Evolutionary conservation across 1,284 basidiomycete species (phyloP).

Genomic region (Phellinidium pouzarii): DNA sequence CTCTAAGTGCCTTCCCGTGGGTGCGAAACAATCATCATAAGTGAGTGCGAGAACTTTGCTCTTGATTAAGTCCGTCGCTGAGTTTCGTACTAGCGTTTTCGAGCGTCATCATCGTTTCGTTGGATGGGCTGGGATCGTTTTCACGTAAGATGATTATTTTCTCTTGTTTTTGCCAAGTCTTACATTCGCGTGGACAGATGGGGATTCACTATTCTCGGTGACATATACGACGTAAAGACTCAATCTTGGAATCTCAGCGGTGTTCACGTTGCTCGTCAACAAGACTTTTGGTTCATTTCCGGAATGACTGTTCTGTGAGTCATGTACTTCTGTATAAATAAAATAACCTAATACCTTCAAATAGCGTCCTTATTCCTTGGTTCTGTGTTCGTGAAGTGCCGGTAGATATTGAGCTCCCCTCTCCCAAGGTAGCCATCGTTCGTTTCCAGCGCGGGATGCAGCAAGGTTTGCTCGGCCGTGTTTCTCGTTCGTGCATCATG

Average conservation of each 20-base stretch:
- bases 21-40: slow-evolving; percentile 73
- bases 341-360: slow-evolving; percentile 18
- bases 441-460: slow-evolving; percentile 61
- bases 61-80: neutral
- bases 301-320: slow-evolving; percentile 69
- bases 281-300: slow-evolving; percentile 69
- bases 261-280: slow-evolving; percentile 50
- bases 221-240: slow-evolving; percentile 48
- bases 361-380: slow-evolving; percentile 67
- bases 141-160: neutral
- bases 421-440: slow-evolving; percentile 51
- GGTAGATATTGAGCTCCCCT: slow-evolving; percentile 68
- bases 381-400: slow-evolving; percentile 64
- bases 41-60: slow-evolving; percentile 33
- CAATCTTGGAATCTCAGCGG: slow-evolving; percentile 50
- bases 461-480: slow-evolving; percentile 50
- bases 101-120: slow-evolving; percentile 72
- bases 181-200: slow-evolving; percentile 29
- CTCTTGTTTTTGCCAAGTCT: slow-evolving; percentile 20
- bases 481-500: slow-evolving; percentile 49
- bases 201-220: slow-evolving; percentile 60
- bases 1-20: slow-evolving; percentile 62
- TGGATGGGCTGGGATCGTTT: slow-evolving; percentile 47
- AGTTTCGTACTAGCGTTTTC: slow-evolving; percentile 42
- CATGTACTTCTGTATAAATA: neutral